Base-by-base conservation (phyloP, 768 basidiomycete species). In the Amanita muscaria region DNA sequence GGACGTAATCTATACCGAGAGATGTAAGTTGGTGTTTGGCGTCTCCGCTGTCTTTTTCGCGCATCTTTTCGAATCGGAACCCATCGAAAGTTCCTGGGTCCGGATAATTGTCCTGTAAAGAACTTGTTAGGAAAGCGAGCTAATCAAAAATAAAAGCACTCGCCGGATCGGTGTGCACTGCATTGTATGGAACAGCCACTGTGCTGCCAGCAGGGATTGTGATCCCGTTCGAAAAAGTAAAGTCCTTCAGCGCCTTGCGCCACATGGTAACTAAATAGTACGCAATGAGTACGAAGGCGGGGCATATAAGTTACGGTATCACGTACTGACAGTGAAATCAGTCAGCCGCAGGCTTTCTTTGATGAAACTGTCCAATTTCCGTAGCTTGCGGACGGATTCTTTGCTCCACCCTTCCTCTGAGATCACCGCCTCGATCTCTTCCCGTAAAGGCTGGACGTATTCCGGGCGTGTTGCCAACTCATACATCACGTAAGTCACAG, bases 361-460 rank as follows among this genome's bases (percentile, higher is more conserved):
- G n/a, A 72, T 47, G 51, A 72, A 70, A 45, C 71, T 73, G 46
- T 72, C 71, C n/a, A 72, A 38, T 46, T 66, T 65, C 45, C 61
- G 56, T 62, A 73, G 63, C 38, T 66, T 64, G 2, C 52, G 52
- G n/a, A 71, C 44, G 1, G 59, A 55, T 8, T 53, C 52, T 42
- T 66, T 67, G 0, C 57, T 53, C 61, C 67, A 73, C 25, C 64
- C 70, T 24, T 70, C 61, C 3, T 58, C 52, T 3, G 48, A 40
- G n/a, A 70, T 39, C 3, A 68, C 61, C 1, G 48, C 42, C 24
- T 69, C 67, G 4, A 73, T 59, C 52, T 78, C 75, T 44, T 69
- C 64, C 0, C 73, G 63, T 4, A 77, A 38, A 4, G 61, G 55
- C 5, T 55, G 44, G 1, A 60, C 41, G 33, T 64, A 63, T 14